A percentile compares a stretch with the other conserved stretches of the same genome.
phyloP scores from a whole-genome alignment of 2,329 filamentous ascomycete genomes.

The Plenodomus lindquistii region DNA sequence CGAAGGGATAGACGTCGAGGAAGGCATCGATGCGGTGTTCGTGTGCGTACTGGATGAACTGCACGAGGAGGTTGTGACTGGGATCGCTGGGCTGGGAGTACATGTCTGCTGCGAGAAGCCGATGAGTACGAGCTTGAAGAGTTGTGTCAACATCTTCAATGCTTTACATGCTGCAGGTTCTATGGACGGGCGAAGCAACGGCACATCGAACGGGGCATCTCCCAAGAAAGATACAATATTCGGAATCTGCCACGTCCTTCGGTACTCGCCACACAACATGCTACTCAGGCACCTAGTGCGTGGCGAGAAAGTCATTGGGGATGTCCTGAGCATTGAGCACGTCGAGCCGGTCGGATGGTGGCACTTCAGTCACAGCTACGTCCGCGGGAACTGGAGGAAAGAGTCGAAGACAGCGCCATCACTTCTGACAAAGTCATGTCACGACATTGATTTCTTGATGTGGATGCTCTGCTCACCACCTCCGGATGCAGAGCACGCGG shows the following conservation, averaged over 20 bases:
- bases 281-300: slow-evolving; percentile 77
- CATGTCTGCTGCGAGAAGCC: slow-evolving; percentile 98
- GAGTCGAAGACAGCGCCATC: slow-evolving; percentile 76
- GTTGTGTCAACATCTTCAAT: slow-evolving; percentile 75
- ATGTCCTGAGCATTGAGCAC: slow-evolving; percentile 84
- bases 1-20: slow-evolving; percentile 19
- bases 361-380: slow-evolving; percentile 70
- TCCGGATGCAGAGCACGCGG: slow-evolving; percentile 40
- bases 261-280: slow-evolving; percentile 92
- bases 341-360: slow-evolving; percentile 95
- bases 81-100: slow-evolving; percentile 68
- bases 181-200: slow-evolving; percentile 16
- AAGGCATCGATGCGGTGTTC: slow-evolving; percentile 61
- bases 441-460: slow-evolving; percentile 90
- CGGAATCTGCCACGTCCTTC: slow-evolving; percentile 89
- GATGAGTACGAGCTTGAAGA: slow-evolving; percentile 74
- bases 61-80: slow-evolving; percentile 79
- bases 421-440: slow-evolving; percentile 91
- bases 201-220: neutral
- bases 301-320: slow-evolving; percentile 75
- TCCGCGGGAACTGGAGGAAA: slow-evolving; percentile 91
- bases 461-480: slow-evolving; percentile 85
- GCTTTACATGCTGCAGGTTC: slow-evolving; percentile 49
- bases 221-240: slow-evolving; percentile 60
- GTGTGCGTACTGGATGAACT: slow-evolving; percentile 84